Base-by-base conservation (phyloP, 768 basidiomycete genomes). In the Ramaria sp. region DNA sequence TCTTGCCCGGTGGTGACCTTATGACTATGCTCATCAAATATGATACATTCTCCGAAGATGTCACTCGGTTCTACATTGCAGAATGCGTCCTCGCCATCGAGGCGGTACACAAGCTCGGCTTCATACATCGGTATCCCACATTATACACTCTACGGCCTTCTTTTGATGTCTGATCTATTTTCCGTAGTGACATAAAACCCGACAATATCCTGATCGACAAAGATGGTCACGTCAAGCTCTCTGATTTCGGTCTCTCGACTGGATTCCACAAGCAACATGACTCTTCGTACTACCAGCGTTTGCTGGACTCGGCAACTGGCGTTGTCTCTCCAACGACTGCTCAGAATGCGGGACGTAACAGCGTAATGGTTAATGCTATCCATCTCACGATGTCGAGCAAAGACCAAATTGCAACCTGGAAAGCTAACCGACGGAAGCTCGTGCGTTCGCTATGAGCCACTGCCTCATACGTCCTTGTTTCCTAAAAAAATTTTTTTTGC, bases 21-120 rank as follows among this genome's bases (percentile, higher is more conserved):
- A 97, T 99, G 96, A 96, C 94, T 3, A 98, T 98, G 95, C 76
- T 97, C 56, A 97, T 98, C 76, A 97, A 98, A 70, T 97, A 98
- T 70, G 96, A 97, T 66, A 96, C 94, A 0, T 98, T 98, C 70
- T 89, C 89, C 0, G 95, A 98, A 70, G 96, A 98, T 62, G 95
- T 98, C 13, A 92, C 92, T 54, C 79, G 95, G 50, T 98, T 98
- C 69, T 98, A 99, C 69, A 91, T 99, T 64, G 96, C 96, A n/a
- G 86, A 99, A 71, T 97, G 93, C 69, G 87, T 95, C 48, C 76
- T 98, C 16, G 96, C 96, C 7, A 97, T 99, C 58, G 95, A 98
- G 65, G 91, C 95, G 2, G 94, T 99, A 3, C 95, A 99, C 69
- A 83, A 88, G 61, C 80, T 98, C 27, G 96, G 95, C 0, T 98